Evolutionary conservation across 345 rosid genomes (phyloP), one percentile per base, ranked within the genome.

Genomic region (Hypericum androsaemum): DNA sequence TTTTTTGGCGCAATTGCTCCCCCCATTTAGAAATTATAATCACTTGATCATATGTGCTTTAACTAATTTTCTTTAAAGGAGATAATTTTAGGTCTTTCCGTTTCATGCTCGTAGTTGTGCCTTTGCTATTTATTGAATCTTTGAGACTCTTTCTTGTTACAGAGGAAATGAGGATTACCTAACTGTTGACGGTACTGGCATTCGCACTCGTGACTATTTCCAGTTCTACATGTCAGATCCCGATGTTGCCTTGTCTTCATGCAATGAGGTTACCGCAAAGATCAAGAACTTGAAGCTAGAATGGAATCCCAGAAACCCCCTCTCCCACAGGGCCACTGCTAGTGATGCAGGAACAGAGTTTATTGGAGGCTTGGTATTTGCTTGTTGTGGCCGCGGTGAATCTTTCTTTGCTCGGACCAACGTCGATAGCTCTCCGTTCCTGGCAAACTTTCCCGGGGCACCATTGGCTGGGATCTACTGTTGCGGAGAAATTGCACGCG

Each of bases 291-390:
- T 65, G 63, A 82, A 71, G 53, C 73, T 45, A 53, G 74, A 58
- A 8, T 61, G 60, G 60, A 60, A 12, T 47, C 47, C 66, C 9
- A 52, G 48, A 60, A 59, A 42, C 45, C 54, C 37, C 50, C 45
- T 14, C 40, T 39, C 41, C 11, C 53, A 17, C 52, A 53, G 44
- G 8, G 57, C 28, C 36, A 3, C 0, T 15, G 39, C 39, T 16
- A 36, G 39, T 14, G 41, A 35, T 39, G 57, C 12, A 3, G 62
- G 13, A 11, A 71, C 28, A 16, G 80, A 79, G 70, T 67, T 72
- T 32, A 52, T 84, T 41, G 98, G 96, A 63, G 88, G 98, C 38
- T 77, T 84, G 57, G 71, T 82, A 12, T 79, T 86, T 52, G 58
- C 76, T 0, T 78, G 80, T 57, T 45, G 51, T 28, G 77, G 80